Evolutionary conservation across 768 basidiomycete genomes (phyloP), one percentile per base, ranked within the genome.

Genomic region (Amanita rubescens): DNA sequence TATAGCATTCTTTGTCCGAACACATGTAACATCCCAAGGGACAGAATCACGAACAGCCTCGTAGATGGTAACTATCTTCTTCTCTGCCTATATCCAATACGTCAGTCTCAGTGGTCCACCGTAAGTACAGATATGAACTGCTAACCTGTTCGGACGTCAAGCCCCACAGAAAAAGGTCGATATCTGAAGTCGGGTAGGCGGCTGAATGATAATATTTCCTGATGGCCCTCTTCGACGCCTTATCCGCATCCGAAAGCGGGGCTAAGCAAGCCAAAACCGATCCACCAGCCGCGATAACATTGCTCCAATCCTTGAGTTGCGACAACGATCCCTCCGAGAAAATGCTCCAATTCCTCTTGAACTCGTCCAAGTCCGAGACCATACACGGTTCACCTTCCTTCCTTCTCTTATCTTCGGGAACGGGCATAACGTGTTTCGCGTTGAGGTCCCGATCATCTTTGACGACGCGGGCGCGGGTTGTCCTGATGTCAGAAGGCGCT

Each of bases 131-230:
- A n/a, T 41, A n/a, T 27, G n/a, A 24, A 5, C 3, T n/a, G 15
- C 10, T 41, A 50, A 76, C 78, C 67, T 83, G 72, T 57, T 78
- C 79, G 4, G 76, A n/a, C n/a, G n/a, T n/a, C n/a, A n/a, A n/a
- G n/a, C n/a, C n/a, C n/a, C n/a, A n/a, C n/a, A n/a, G n/a, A 65
- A 84, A 85, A 12, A 85, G 64, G 61, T 85, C 82, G 19, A 84
- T 70, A 61, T 85, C 82, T 0, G 81, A 82, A 1, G 79, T 75
- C 5, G 82, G 80, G 54, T 79, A 85, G 3, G 75, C 75, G 3
- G 61, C 69, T 10, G 68, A 69, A 56, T 85, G 82, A 57, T 75
- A 85, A 56, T 75, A 72, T 62, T 83, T 82, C 49, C 83, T 72
- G 51, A 78, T 76, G 0, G 77, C 67, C 52, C 80, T 69, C 66